These are phyloP conservation scores for Caryopteris hybrid DNA, from an alignment of 305 asterid species.

Conservation along the genomic window DNA sequence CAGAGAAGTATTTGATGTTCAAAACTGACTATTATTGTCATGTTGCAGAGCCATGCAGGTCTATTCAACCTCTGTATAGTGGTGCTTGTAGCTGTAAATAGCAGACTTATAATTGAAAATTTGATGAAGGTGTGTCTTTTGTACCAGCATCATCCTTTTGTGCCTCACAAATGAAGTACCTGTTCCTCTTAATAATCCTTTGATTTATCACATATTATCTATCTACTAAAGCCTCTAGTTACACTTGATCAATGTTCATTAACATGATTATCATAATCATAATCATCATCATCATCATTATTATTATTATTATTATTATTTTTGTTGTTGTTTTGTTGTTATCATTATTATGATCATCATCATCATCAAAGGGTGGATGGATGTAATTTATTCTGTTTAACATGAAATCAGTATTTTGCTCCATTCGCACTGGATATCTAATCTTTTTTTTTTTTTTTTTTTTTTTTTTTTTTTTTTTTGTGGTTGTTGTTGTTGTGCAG, in stretches of 20 bases:
- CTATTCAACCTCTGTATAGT: constrained; percentile 97
- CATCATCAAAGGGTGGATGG: too few species aligned
- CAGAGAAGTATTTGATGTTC: neutral
- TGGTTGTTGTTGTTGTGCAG: too few species aligned
- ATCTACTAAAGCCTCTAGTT: constrained; percentile 4
- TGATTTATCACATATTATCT: constrained; percentile 7
- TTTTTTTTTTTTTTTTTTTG: too few species aligned
- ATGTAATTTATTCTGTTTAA: neutral
- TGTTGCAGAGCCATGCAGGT: constrained; percentile 97
- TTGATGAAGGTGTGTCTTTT: constrained; percentile 79
- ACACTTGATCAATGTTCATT: constrained; percentile 3
- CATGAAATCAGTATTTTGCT: neutral
- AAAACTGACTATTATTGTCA: constrained; percentile 26
- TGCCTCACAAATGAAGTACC: neutral
- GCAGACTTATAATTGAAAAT: constrained; percentile 97
- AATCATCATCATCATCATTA: too few species aligned
- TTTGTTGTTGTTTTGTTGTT: too few species aligned
- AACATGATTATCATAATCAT: too few species aligned
- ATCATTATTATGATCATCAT: too few species aligned
- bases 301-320: too few species aligned
- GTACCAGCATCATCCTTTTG: neutral
- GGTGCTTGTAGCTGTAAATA: constrained; percentile 97
- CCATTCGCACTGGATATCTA: constrained; percentile 13
- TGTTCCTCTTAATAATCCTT: neutral
- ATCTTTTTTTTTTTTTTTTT: constrained; percentile 20